phyloP scores from a whole-genome alignment of 106 monocot genomes.

The Apostasia shenzhenica region DNA sequence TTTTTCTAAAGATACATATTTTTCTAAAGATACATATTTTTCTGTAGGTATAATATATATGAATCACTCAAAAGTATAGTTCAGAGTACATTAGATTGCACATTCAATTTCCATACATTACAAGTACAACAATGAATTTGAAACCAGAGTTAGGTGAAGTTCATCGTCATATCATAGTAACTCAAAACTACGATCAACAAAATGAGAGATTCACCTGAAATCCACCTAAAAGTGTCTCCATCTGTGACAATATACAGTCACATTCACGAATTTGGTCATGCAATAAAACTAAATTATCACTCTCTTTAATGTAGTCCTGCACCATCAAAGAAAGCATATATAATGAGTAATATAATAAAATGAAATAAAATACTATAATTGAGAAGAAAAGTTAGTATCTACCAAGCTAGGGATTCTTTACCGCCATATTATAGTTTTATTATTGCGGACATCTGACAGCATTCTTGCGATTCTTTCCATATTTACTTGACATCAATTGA shows the following conservation, averaged over 20 bases:
- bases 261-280: constrained; percentile 97
- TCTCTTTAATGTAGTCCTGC: constrained; percentile 96
- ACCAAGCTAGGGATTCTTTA: not conserved
- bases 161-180: no score
- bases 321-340: constrained; percentile 9
- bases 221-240: constrained; percentile 92
- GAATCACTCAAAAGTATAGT: no score
- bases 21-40: no score
- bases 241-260: constrained; percentile 91
- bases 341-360: not conserved
- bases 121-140: no score
- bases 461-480: not conserved
- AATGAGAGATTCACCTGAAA: constrained; percentile 64
- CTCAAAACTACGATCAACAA: not conserved
- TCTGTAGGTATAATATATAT: no score
- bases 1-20: no score
- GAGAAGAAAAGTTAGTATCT: not conserved
- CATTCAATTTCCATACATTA: no score
- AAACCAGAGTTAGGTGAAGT: no score
- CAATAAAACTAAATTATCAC: constrained; percentile 82
- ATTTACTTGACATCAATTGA: no score
- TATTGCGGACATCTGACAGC: not conserved
- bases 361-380: not conserved
- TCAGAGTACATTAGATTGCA: no score
- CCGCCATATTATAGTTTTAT: not conserved